Evolutionary conservation across 768 basidiomycete genomes (phyloP).

Genomic region (Paxillus rubicundulus): DNA sequence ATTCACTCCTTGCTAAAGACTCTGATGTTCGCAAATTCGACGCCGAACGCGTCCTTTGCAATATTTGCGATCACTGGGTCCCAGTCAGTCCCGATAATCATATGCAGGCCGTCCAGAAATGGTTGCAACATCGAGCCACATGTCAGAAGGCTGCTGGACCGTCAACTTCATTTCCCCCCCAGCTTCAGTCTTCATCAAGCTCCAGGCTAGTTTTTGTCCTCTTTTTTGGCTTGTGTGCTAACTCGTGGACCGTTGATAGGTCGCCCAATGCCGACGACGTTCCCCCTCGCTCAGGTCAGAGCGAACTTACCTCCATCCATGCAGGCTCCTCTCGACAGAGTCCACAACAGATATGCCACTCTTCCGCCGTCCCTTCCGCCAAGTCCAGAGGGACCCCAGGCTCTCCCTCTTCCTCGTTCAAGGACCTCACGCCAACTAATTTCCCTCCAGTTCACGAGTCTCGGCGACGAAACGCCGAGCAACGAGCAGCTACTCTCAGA

Average conservation of each 20-base stretch:
- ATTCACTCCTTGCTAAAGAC: constrained; percentile 57
- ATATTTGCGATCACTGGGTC: constrained; percentile 69
- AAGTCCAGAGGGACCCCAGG: constrained; percentile 21
- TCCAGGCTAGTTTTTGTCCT: constrained; percentile 15
- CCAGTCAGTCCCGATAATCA: constrained; percentile 58
- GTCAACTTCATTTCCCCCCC: constrained; percentile 8
- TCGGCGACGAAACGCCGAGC: constrained; percentile 73
- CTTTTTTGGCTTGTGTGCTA: constrained; percentile 1
- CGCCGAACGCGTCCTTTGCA: constrained; percentile 67
- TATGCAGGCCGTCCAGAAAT: constrained; percentile 57
- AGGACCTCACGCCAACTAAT: constrained; percentile 56
- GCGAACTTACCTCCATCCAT: constrained; percentile 14
- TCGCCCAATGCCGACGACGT: constrained; percentile 16
- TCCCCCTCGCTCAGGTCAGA: constrained; percentile 33
- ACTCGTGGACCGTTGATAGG: constrained; percentile 4
- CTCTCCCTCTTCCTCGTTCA: constrained; percentile 43
- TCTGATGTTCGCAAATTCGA: constrained; percentile 75
- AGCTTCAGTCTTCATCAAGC: constrained; percentile 22
- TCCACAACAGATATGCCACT: constrained; percentile 10
- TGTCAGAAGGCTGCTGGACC: constrained; percentile 42
- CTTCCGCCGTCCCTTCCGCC: not conserved
- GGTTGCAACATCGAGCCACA: constrained; percentile 58
- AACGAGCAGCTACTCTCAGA: constrained; percentile 68
- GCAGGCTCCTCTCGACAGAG: constrained; percentile 23
- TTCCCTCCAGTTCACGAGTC: constrained; percentile 62